Evolutionary conservation across 768 basidiomycete genomes (phyloP).

Genomic region (Suillus placidus): DNA sequence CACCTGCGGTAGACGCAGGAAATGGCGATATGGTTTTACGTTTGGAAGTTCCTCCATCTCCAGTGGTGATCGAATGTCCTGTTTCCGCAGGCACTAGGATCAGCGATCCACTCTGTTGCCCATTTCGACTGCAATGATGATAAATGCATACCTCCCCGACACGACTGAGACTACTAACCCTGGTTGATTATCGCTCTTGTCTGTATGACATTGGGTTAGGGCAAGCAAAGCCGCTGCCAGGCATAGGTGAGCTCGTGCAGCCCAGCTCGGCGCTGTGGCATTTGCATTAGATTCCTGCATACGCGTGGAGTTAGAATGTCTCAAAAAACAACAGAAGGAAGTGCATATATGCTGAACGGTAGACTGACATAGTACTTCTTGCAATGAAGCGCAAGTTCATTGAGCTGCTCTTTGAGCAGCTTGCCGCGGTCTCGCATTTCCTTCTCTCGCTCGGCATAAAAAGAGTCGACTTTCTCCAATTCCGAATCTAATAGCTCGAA

Average conservation of each 20-base stretch:
- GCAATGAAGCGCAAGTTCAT: constrained; percentile 73
- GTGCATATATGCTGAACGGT: background rate
- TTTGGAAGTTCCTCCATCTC: background rate
- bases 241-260: constrained; percentile 12
- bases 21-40: background rate
- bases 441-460: constrained; percentile 74
- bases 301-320: background rate
- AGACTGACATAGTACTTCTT: constrained; percentile 55
- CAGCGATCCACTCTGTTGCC: background rate
- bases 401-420: constrained; percentile 66
- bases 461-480: constrained; percentile 82
- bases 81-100: background rate
- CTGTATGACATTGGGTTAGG: background rate
- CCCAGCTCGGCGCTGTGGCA: constrained; percentile 15
- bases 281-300: constrained; percentile 9
- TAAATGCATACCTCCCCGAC: constrained; percentile 11
- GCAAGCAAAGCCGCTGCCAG: constrained; percentile 13
- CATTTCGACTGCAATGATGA: background rate
- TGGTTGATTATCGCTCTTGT: background rate
- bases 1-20: background rate
- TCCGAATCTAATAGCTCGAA: constrained; percentile 78
- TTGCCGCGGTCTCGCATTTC: constrained; percentile 54
- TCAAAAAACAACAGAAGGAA: constrained; percentile 5
- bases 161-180: constrained; percentile 19
- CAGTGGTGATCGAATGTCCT: background rate